Evolutionary conservation across 2,329 filamentous ascomycete genomes (phyloP), one percentile per base, ranked within the genome.

Genomic region (Verticillium isaacii): DNA sequence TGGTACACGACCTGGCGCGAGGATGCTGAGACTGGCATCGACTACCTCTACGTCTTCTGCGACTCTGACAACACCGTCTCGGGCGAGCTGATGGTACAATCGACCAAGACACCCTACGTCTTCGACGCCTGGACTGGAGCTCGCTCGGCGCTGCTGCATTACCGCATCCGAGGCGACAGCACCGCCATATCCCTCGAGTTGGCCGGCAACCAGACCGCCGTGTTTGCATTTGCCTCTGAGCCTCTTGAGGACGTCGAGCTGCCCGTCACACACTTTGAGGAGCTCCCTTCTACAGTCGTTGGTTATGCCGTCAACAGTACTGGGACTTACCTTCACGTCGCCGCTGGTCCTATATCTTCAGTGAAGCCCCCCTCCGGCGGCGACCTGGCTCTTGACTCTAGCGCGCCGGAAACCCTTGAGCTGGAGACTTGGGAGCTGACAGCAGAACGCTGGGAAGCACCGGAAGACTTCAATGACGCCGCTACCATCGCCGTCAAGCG

Each of bases 391-490:
- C 11, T 36, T 36, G 9, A 55, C 5, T 60, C 58, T 1, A 17
- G 41, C 23, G 59, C 36, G 2, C 15, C 59, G 2, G 45, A 25
- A 0, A 2, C 61, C 11, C 61, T 60, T 17, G 34, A 65, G 17
- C 57, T 63, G 12, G 2, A 11, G 2, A 5, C 32, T 3, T 65
- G 63, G 63, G 36, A 32, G 1, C 58, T 65, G 2, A 23, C 52
- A 1, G 54, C 58, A 8, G 62, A 63, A 17, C 62, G 60, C 14
- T 65, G 63, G 60, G 63, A 63, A 17, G 60, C 62, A 3, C 62
- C 63, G 1, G 45, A 52, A 14, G 50, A 63, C 17, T 50, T 65
- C 15, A n/a, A 25, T 2, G 39, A 63, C 12, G 59, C 45, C n/a
- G 37, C 54, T 2, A 14, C 57, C 8, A 50, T 50, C 5, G 60